Base-by-base conservation (phyloP, 2,329 filamentous ascomycete species). In the Aspergillus sp. region DNA sequence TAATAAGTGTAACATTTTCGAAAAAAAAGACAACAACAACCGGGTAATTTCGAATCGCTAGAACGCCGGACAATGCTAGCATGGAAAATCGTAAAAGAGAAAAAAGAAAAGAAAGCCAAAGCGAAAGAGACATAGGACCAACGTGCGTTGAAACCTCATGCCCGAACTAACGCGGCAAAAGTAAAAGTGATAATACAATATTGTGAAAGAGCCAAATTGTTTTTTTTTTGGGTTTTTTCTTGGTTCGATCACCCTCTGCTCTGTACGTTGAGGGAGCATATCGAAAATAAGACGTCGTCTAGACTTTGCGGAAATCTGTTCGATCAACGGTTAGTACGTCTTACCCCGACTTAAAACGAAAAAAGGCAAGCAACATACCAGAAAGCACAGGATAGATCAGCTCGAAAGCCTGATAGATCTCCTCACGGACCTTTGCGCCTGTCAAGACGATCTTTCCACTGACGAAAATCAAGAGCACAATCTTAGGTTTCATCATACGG, bases 401-500 rank as follows among this genome's bases (percentile, higher is more conserved):
- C 74, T 94, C 89, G 65, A 95, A 95, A 41, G 89, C 89, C 69
- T 93, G 87, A 65, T 95, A 94, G 58, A 98, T 97, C 74, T 97
- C 93, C 72, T 98, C 93, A 59, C 93, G 86, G 55, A 97, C 90
- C 69, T 98, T 97, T 57, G 93, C 93, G 64, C 93, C 93, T 38
- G 93, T 97, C 66, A 97, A 79, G 62, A 97, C 93, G 52, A 97
- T 97, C 80, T 97, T 97, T 64, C 91, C 93, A 63, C 86, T 93
- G 62, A 97, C 91, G 75, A 97, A 97, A 70, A 98, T 96, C 65
- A 97, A 76, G 28, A 97, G 82, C 45, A 97, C 91, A 58, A 97
- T 95, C 82, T 97, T 97, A 19, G 93, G 93, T 78, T 97, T 97
- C 78, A 97, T 96, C 93, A 98, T 98, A 69, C 93, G 89, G 74